phyloP scores from a whole-genome alignment of 495 filamentous ascomycete genomes.

The Delitschia confertaspora region DNA sequence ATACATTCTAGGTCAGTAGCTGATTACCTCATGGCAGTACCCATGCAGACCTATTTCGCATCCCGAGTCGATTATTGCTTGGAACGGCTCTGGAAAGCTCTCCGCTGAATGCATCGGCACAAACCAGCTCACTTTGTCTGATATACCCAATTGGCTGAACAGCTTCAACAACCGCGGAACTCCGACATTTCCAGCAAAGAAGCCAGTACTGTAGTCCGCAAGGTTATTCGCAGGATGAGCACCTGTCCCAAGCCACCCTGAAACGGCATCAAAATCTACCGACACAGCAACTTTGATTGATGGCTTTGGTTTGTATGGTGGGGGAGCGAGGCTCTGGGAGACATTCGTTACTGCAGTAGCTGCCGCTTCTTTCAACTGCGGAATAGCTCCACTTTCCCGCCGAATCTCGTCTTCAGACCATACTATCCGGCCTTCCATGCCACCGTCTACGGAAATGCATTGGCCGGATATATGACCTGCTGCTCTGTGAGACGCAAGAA shows the following conservation, averaged over 20 bases:
- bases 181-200: conserved; percentile 52
- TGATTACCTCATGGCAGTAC: conserved; percentile 46
- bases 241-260: conserved; percentile 52
- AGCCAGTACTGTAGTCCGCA: conserved; percentile 50
- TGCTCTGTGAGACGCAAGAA: conserved; percentile 45
- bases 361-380: neutral
- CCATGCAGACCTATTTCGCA: conserved; percentile 55
- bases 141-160: conserved; percentile 45
- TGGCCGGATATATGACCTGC: conserved; percentile 50
- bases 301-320: conserved; percentile 30
- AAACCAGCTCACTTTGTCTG: conserved; percentile 52
- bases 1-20: neutral
- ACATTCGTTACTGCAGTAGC: neutral
- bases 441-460: conserved; percentile 44
- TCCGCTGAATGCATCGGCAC: conserved; percentile 56
- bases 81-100: conserved; percentile 47
- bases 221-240: conserved; percentile 43
- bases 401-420: conserved; percentile 40
- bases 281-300: conserved; percentile 47
- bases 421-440: conserved; percentile 44
- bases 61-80: conserved; percentile 46
- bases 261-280: conserved; percentile 53
- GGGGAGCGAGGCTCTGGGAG: conserved; percentile 25
- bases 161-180: conserved; percentile 51
- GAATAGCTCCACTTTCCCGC: neutral